phyloP scores from a whole-genome alignment of 805 yeast species.

The Huiozyma sinensis region DNA sequence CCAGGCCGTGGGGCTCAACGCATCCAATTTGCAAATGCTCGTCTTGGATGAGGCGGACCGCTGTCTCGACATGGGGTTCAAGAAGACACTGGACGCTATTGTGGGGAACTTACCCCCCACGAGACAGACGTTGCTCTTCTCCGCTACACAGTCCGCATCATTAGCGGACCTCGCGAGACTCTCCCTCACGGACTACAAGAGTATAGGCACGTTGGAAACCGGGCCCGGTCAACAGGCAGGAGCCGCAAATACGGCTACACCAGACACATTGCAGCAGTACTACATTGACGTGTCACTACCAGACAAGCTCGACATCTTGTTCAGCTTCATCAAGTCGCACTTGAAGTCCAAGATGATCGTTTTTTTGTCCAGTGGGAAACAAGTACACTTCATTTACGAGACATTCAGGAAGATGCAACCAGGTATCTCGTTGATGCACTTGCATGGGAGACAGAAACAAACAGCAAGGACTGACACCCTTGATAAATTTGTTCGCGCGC shows the following conservation, averaged over 20 bases:
- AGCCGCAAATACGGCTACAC: conserved; percentile 50
- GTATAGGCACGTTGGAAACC: conserved; percentile 38
- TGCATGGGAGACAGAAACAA: conserved; percentile 86
- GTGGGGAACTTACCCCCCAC: conserved; percentile 65
- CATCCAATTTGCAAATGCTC: conserved; percentile 62
- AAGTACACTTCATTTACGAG: conserved; percentile 83
- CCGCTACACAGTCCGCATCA: conserved; percentile 83
- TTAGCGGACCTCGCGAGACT: conserved; percentile 76
- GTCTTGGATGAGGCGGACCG: conserved; percentile 90
- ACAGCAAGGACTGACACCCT: conserved; percentile 80
- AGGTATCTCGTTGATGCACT: conserved; percentile 75
- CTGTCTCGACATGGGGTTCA: conserved; percentile 89
- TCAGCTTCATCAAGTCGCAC: conserved; percentile 80
- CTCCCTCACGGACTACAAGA: conserved; percentile 33
- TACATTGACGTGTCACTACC: conserved; percentile 61
- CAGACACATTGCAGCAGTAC: conserved; percentile 75
- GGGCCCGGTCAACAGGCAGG: conserved; percentile 49
- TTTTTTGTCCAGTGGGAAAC: conserved; percentile 78
- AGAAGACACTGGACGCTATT: conserved; percentile 70
- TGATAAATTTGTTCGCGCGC: conserved; percentile 63
- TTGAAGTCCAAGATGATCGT: conserved; percentile 70
- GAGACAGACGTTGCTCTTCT: conserved; percentile 74
- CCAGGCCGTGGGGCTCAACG: conserved; percentile 72
- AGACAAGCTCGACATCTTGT: conserved; percentile 76
- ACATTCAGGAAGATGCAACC: conserved; percentile 81